Conservation (phyloP, 208 protist species). For the Naegleria fowleri region DNA sequence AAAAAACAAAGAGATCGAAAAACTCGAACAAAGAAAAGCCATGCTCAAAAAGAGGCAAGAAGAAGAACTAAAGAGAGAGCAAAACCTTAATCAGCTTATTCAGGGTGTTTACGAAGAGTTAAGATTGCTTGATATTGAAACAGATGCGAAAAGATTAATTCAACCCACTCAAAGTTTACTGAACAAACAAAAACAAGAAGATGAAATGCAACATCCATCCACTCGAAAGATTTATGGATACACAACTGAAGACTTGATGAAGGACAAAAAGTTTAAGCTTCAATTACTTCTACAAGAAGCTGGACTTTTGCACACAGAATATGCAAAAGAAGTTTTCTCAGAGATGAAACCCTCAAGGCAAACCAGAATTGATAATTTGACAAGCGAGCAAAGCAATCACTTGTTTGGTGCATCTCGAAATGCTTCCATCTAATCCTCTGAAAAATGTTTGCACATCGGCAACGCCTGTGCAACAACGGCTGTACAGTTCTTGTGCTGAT, state of each 20-base stretch:
- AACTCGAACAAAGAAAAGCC: not conserved
- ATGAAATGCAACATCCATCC: not conserved
- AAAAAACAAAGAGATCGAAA: not conserved
- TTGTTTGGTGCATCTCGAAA: too few relatives aligned
- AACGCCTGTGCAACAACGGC: too few relatives aligned
- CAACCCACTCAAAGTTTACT: not conserved
- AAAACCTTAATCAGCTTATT: not conserved
- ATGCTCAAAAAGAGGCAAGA: not conserved
- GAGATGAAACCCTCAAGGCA: not conserved
- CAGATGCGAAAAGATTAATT: not conserved
- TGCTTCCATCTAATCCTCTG: too few relatives aligned
- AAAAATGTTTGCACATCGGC: too few relatives aligned
- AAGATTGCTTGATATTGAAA: not conserved
- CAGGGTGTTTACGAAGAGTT: not conserved
- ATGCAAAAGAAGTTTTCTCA: not conserved
- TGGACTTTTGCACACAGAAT: not conserved
- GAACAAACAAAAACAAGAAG: not conserved
- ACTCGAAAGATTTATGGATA: not conserved
- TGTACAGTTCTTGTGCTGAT: too few relatives aligned
- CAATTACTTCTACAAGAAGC: not conserved
- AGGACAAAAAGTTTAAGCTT: not conserved
- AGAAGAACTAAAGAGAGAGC: not conserved
- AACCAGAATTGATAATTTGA: not conserved
- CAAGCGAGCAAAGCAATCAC: not conserved
- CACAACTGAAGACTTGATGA: not conserved